These are phyloP conservation scores for Berberis thunbergii DNA, from an alignment of 164 flowering plant species.

Conservation along the genomic window DNA sequence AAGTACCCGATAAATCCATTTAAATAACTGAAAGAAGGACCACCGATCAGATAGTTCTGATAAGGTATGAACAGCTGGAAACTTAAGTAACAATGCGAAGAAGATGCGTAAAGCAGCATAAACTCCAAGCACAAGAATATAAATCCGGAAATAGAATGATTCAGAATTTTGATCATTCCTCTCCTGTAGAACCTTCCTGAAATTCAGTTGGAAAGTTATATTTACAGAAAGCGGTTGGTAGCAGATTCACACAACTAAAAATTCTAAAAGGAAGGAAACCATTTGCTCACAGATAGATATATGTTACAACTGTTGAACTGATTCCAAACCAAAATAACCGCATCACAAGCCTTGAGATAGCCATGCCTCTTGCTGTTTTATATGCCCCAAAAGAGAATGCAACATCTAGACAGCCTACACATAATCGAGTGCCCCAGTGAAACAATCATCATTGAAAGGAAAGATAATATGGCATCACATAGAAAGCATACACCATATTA, in stretches of 20 bases:
- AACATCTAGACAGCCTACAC: conserved; percentile 75
- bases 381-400: conserved; percentile 91
- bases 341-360: conserved; percentile 81
- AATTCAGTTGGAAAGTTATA: conserved; percentile 9
- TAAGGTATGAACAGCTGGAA: conserved; percentile 73
- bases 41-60: conserved; percentile 74
- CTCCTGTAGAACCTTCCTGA: conserved; percentile 79
- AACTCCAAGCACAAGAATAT: conserved; percentile 69
- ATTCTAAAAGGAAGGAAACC: background rate
- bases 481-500: too few species aligned
- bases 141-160: conserved; percentile 73
- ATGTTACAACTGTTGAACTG: conserved; percentile 54
- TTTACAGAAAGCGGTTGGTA: background rate
- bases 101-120: conserved; percentile 70
- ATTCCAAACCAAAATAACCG: conserved; percentile 81
- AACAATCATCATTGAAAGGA: too few species aligned
- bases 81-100: conserved; percentile 53
- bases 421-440: background rate
- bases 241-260: background rate
- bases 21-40: conserved; percentile 83
- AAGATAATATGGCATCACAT: too few species aligned
- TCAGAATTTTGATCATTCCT: conserved; percentile 38
- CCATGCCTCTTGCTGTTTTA: conserved; percentile 82
- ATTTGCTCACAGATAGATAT: conserved; percentile 68
- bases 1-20: conserved; percentile 94